Percentiles rank a stretch among this genome's conserved stretches.
phyloP scores from a whole-genome alignment of 2,329 filamentous ascomycete species.

The Diaporthe sp. region DNA sequence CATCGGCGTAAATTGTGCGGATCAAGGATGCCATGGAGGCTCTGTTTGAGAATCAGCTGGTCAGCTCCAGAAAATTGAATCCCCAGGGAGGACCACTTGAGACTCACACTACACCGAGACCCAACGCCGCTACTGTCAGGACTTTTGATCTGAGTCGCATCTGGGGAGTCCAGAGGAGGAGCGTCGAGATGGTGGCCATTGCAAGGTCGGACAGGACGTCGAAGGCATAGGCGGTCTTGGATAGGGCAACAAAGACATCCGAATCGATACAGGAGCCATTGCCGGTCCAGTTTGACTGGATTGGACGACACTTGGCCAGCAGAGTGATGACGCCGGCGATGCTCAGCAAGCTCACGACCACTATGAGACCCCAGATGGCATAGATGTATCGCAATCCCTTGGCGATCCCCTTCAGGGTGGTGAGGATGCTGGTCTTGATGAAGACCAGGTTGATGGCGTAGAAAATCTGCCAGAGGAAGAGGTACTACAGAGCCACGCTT shows the following conservation, averaged over 20 bases:
- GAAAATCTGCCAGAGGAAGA: constrained; percentile 42
- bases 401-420: constrained; percentile 37
- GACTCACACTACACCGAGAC: constrained; percentile 39
- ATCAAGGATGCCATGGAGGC: constrained; percentile 39
- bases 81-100: background rate
- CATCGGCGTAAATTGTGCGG: constrained; percentile 40
- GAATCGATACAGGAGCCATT: constrained; percentile 39
- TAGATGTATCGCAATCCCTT: constrained; percentile 33
- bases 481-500: constrained; percentile 28
- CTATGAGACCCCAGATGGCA: constrained; percentile 39
- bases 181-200: constrained; percentile 38
- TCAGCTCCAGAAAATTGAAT: background rate
- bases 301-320: constrained; percentile 40
- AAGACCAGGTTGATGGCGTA: constrained; percentile 40
- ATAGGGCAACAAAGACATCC: constrained; percentile 36
- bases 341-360: constrained; percentile 37
- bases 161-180: constrained; percentile 38
- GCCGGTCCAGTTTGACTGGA: constrained; percentile 40
- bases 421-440: constrained; percentile 41
- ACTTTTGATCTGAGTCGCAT: constrained; percentile 36
- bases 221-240: constrained; percentile 40
- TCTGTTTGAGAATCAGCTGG: background rate
- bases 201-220: constrained; percentile 41
- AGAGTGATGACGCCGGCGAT: constrained; percentile 39
- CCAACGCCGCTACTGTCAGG: constrained; percentile 32